These are phyloP conservation scores for Arabidopsis arenosa DNA, from an alignment of 345 rosid genomes.

Conservation along the genomic window DNA sequence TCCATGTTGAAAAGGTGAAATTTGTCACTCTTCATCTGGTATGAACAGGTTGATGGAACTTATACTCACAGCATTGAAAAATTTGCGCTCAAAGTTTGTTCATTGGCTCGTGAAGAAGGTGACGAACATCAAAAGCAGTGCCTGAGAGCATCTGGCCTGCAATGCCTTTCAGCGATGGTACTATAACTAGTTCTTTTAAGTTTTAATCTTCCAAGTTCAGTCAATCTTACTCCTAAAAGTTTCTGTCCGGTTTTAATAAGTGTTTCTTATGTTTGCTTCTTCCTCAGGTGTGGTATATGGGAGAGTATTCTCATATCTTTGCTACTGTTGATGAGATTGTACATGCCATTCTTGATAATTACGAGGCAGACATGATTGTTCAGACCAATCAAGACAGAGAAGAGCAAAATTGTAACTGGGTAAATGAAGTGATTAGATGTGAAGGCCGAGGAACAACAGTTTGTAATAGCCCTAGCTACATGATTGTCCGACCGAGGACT, in stretches of 20 bases:
- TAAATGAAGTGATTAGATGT: conserved; percentile 90
- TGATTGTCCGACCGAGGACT: conserved; percentile 63
- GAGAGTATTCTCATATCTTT: conserved; percentile 74
- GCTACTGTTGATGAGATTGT: conserved; percentile 84
- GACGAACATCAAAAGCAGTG: conserved; percentile 53
- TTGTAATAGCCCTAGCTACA: conserved; percentile 61
- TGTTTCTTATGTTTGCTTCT: conserved; percentile 21
- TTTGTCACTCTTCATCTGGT: conserved; percentile 32
- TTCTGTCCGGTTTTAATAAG: background rate
- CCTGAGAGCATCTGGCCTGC: conserved; percentile 80
- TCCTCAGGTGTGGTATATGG: conserved; percentile 93
- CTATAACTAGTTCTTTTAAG: conserved; percentile 26
- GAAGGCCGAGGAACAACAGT: conserved; percentile 70
- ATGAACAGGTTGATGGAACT: conserved; percentile 75
- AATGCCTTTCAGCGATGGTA: conserved; percentile 97
- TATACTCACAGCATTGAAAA: conserved; percentile 79
- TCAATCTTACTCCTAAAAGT: conserved; percentile 9
- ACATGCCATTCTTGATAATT: conserved; percentile 78
- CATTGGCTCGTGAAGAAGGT: conserved; percentile 62
- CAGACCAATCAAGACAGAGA: conserved; percentile 63
- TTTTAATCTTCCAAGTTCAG: conserved; percentile 2
- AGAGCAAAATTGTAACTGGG: conserved; percentile 84
- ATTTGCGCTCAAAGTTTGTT: conserved; percentile 71
- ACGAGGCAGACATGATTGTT: conserved; percentile 55
- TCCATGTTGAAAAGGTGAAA: conserved; percentile 3